Conservation (phyloP, 306 rosid species). For the Prunus campanulata region DNA sequence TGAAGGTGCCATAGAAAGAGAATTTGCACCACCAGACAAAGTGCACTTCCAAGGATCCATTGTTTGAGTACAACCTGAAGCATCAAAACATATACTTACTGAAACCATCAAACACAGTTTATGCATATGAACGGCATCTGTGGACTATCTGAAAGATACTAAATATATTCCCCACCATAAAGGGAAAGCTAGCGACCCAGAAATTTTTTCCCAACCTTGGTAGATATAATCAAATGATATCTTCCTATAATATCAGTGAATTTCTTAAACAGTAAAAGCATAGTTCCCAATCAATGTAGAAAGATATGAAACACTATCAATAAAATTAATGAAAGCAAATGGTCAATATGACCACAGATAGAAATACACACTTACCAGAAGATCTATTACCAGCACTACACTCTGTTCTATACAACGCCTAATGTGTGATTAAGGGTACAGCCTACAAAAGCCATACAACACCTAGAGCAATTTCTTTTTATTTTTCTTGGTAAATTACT, state of each 20-base stretch:
- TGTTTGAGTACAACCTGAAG: constrained; percentile 35
- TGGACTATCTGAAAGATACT: not conserved
- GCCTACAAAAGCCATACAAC: not conserved
- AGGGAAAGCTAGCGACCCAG: not conserved
- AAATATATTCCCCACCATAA: not conserved
- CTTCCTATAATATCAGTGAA: not conserved
- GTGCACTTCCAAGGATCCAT: constrained; percentile 64
- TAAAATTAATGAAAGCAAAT: not conserved
- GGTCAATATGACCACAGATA: not conserved
- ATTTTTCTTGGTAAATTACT: not conserved
- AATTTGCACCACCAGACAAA: constrained; percentile 45
- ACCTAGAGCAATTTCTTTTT: constrained; percentile 6
- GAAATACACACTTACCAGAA: not conserved
- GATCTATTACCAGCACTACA: not conserved
- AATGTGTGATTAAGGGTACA: not conserved
- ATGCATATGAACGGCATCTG: not conserved
- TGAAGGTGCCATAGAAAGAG: constrained; percentile 36
- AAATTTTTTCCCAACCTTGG: not conserved
- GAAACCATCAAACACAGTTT: constrained; percentile 10
- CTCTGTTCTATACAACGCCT: not conserved
- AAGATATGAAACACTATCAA: not conserved
- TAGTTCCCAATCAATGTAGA: not conserved
- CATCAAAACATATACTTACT: constrained; percentile 8
- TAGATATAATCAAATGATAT: not conserved
- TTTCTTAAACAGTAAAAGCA: not conserved